Conservation (phyloP, 1,139 yeast genomes). For the Yamadazyma trypodendri region DNA sequence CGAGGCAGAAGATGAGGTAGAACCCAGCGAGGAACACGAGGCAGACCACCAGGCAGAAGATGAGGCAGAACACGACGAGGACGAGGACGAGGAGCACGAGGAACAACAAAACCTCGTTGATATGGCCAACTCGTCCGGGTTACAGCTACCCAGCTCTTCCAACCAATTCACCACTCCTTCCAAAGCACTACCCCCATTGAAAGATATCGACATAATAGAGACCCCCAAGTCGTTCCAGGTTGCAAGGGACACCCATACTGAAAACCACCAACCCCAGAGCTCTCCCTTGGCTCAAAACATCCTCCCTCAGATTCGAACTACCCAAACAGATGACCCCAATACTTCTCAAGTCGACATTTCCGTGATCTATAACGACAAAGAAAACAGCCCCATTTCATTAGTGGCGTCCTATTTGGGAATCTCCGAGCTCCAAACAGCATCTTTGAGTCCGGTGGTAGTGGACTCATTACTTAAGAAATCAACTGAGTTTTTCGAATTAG, state of each 20-base stretch:
- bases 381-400: constrained; percentile 6
- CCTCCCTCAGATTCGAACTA: constrained; percentile 7
- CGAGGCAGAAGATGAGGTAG: neutral
- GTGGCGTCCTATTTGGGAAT: constrained; percentile 36
- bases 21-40: neutral
- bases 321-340: constrained; percentile 2
- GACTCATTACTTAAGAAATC: constrained; percentile 43
- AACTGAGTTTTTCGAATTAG: constrained; percentile 46
- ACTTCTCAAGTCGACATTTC: constrained; percentile 9
- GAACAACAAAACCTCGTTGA: constrained; percentile 7
- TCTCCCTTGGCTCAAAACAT: constrained; percentile 21
- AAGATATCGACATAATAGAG: constrained; percentile 42
- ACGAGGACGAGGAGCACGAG: constrained; percentile 1
- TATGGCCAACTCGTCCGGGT: constrained; percentile 9
- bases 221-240: constrained; percentile 46
- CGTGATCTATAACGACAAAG: constrained; percentile 6
- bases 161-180: constrained; percentile 42
- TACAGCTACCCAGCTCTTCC: constrained; percentile 6
- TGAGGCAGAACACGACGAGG: constrained; percentile 3
- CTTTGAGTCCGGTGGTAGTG: constrained; percentile 23
- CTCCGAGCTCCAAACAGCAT: constrained; percentile 20
- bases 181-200: constrained; percentile 43
- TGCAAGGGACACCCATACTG: constrained; percentile 29
- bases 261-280: constrained; percentile 14
- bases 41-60: constrained; percentile 5